Percentiles rank a stretch among this genome's conserved stretches.
These are phyloP conservation scores for Arxiozyma slooffiae DNA, from an alignment of 1,139 yeast genomes.

Conservation along the genomic window DNA sequence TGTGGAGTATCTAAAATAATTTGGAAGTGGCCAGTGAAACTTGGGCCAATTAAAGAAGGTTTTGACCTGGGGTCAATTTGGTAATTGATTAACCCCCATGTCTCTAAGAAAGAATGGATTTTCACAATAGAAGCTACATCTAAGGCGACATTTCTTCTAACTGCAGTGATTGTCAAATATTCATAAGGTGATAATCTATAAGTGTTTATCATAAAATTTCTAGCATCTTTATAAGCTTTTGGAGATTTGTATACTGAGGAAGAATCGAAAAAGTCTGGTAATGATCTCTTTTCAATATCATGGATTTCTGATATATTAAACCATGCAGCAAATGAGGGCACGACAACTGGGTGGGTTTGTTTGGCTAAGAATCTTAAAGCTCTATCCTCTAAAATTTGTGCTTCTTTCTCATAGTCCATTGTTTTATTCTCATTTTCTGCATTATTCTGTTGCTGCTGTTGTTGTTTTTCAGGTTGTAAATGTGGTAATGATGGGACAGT, in stretches of 20 bases:
- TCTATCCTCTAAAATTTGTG: slow-evolving; percentile 37
- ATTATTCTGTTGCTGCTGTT: slow-evolving; percentile 5
- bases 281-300: slow-evolving; percentile 64
- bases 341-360: slow-evolving; percentile 48
- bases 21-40: slow-evolving; percentile 87
- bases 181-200: slow-evolving; percentile 81
- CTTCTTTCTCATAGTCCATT: slow-evolving; percentile 34
- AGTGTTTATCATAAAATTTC: slow-evolving; percentile 75
- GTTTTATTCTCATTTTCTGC: slow-evolving; percentile 16
- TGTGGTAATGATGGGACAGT: slow-evolving; percentile 1
- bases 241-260: slow-evolving; percentile 64
- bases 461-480: slow-evolving; percentile 6
- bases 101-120: slow-evolving; percentile 73
- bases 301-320: slow-evolving; percentile 62
- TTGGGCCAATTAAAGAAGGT: slow-evolving; percentile 75
- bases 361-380: slow-evolving; percentile 42
- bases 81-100: slow-evolving; percentile 90
- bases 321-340: slow-evolving; percentile 87
- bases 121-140: slow-evolving; percentile 84
- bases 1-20: slow-evolving; percentile 79
- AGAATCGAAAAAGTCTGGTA: slow-evolving; percentile 74
- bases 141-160: slow-evolving; percentile 79
- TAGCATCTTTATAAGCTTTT: slow-evolving; percentile 50
- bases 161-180: slow-evolving; percentile 79
- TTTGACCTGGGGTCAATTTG: slow-evolving; percentile 69